Evolutionary conservation across 768 basidiomycete species (phyloP).

Genomic region (Hericium coralloides): DNA sequence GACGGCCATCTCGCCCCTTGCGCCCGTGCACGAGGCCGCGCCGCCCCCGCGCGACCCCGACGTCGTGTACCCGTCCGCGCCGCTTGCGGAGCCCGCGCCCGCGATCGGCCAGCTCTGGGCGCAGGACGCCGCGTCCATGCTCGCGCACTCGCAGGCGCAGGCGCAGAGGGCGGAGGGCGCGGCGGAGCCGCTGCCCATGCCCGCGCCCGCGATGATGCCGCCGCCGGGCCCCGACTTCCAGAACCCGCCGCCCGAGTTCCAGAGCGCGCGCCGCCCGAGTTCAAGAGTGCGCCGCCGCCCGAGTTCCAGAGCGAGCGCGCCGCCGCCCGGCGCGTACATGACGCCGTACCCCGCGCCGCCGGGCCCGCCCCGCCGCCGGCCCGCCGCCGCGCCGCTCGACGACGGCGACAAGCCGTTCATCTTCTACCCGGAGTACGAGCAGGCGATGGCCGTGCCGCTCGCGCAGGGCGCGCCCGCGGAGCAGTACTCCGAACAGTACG

Average conservation of each 20-base stretch:
- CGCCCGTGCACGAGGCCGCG: not conserved
- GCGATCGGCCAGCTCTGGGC: not conserved
- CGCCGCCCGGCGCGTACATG: not conserved
- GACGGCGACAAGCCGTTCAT: constrained; percentile 16
- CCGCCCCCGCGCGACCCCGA: not conserved
- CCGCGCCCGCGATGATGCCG: not conserved
- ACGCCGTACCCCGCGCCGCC: not conserved
- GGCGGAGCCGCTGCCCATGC: not conserved
- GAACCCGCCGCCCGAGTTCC: constrained; percentile 5
- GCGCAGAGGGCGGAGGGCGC: not conserved
- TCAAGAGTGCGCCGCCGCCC: not conserved
- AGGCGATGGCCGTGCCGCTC: not conserved
- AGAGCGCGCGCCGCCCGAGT: constrained; percentile 1
- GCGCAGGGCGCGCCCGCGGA: not conserved
- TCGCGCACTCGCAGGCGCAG: not conserved
- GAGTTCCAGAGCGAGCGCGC: constrained; percentile 5
- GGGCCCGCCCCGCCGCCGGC: too few species aligned
- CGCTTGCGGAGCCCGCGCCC: not conserved
- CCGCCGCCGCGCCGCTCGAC: constrained; percentile 1
- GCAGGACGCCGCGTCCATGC: not conserved
- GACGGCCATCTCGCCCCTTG: constrained; percentile 1
- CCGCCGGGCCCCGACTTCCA: not conserved
- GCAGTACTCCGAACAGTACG: too few species aligned
- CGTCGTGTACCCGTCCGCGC: constrained; percentile 2
- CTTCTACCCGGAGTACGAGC: constrained; percentile 14